Evolutionary conservation across 2,329 filamentous ascomycete species (phyloP).

Genomic region (Penicillium rolfsii): DNA sequence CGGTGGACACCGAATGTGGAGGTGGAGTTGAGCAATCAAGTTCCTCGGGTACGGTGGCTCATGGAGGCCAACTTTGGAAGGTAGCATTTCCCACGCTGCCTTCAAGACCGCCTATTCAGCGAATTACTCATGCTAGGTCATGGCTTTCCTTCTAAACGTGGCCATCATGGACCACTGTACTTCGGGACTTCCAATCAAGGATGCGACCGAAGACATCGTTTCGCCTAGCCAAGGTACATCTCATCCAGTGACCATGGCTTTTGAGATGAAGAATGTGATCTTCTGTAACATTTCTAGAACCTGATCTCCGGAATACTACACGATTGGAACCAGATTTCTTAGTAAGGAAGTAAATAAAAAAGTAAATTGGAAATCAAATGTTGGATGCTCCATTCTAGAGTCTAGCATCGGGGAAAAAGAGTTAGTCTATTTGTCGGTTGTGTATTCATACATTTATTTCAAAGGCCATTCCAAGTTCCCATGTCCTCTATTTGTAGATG

Average conservation of each 20-base stretch:
- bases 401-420: background rate
- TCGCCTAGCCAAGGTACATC: too few species aligned
- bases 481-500: background rate
- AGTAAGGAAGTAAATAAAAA: background rate
- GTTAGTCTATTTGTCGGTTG: background rate
- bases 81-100: too few species aligned
- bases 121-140: too few species aligned
- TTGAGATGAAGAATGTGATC: too few species aligned
- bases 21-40: background rate
- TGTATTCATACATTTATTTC: background rate
- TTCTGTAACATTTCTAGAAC: background rate
- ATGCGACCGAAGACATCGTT: background rate
- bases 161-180: too few species aligned
- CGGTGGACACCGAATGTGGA: background rate
- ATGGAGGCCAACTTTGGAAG: too few species aligned
- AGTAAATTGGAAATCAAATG: background rate
- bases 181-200: too few species aligned
- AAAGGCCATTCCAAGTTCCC: background rate
- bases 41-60: background rate
- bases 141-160: too few species aligned
- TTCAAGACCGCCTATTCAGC: too few species aligned
- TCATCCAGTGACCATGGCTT: too few species aligned
- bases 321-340: background rate
- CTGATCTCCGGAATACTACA: background rate
- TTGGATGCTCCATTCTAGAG: background rate